Evolutionary conservation across 306 rosid genomes (phyloP).

Genomic region (Canavalia gladiata): DNA sequence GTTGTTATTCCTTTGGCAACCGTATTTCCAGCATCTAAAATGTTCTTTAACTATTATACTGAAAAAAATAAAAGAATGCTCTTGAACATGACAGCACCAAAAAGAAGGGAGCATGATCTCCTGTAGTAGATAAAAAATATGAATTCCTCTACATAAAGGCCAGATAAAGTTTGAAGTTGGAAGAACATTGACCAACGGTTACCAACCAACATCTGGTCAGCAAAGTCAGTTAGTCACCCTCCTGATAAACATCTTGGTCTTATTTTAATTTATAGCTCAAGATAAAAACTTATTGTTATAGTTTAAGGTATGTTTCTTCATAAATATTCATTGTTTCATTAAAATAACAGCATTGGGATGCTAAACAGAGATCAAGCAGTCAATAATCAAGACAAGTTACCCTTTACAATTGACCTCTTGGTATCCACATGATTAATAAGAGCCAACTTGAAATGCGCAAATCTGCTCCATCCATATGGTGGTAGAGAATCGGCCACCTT

Average conservation of each 20-base stretch:
- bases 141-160: not conserved
- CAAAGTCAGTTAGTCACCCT: too few relatives aligned
- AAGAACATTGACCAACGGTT: too few relatives aligned
- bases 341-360: not conserved
- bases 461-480: constrained; percentile 40
- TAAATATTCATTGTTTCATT: not conserved
- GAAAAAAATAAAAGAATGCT: too few relatives aligned
- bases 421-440: constrained; percentile 32
- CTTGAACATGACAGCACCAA: too few relatives aligned
- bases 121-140: not conserved
- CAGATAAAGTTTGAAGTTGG: too few relatives aligned
- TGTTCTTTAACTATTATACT: too few relatives aligned
- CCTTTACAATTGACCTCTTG: constrained; percentile 31
- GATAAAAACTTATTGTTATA: not conserved
- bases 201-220: too few relatives aligned
- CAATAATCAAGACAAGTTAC: not conserved
- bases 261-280: not conserved
- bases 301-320: not conserved
- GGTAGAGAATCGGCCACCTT: constrained; percentile 25
- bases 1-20: too few relatives aligned
- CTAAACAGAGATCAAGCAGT: not conserved
- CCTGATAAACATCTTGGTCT: not conserved
- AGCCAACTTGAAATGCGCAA: constrained; percentile 33
- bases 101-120: too few relatives aligned
- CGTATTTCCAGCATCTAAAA: not conserved